These are phyloP conservation scores for Cordyceps javanica DNA, from an alignment of 2,329 filamentous ascomycete species.

Conservation along the genomic window DNA sequence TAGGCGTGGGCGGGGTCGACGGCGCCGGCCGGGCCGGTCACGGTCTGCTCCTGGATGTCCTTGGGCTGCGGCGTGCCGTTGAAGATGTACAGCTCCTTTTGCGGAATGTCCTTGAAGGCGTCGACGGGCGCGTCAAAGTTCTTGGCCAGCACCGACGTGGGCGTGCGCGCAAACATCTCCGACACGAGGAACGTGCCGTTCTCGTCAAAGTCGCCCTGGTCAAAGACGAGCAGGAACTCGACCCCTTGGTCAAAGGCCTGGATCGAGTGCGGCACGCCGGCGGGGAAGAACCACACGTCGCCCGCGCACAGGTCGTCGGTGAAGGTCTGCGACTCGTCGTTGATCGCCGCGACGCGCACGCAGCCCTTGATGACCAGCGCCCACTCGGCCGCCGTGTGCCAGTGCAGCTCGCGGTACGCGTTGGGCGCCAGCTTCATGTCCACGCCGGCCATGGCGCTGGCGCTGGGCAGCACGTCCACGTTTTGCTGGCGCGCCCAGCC, in stretches of 20 bases:
- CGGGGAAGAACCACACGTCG: conserved; percentile 50
- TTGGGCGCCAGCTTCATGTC: conserved; percentile 52
- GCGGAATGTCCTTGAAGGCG: conserved; percentile 41
- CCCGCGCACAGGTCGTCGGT: conserved; percentile 42
- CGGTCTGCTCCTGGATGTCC: conserved; percentile 40
- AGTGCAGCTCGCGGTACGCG: conserved; percentile 59
- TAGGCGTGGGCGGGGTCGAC: conserved; percentile 34
- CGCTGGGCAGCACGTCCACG: conserved; percentile 39
- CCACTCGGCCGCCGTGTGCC: conserved; percentile 51
- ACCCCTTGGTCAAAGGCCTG: conserved; percentile 48
- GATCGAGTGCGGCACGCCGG: conserved; percentile 44
- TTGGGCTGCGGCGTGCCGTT: conserved; percentile 42
- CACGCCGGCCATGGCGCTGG: conserved; percentile 49
- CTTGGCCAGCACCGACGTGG: conserved; percentile 48
- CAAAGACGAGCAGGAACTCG: conserved; percentile 56
- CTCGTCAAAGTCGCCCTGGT: conserved; percentile 52
- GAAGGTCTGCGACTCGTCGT: conserved; percentile 43
- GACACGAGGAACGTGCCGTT: conserved; percentile 53
- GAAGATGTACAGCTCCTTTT: conserved; percentile 46
- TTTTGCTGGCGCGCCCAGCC: conserved; percentile 54
- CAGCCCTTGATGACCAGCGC: conserved; percentile 47
- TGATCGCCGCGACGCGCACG: conserved; percentile 44
- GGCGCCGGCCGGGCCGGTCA: conserved; percentile 38
- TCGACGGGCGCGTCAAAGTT: conserved; percentile 43
- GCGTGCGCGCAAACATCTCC: conserved; percentile 45